phyloP scores from a whole-genome alignment of 176 grass and related monocot genomes.

The Oryza meyeriana region DNA sequence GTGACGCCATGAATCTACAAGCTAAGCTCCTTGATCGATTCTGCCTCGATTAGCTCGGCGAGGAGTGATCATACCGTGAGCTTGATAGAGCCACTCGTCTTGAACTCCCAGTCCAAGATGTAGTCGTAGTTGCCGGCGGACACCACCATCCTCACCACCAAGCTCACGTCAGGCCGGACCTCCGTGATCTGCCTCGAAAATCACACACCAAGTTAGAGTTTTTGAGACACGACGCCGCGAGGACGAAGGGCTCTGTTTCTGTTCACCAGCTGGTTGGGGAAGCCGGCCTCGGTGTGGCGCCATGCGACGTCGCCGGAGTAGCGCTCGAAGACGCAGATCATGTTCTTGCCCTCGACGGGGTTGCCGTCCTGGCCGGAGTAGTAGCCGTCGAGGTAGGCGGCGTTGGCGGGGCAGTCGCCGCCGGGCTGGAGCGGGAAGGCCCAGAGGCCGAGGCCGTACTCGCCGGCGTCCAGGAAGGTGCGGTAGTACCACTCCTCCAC shows the following conservation, averaged over 20 bases:
- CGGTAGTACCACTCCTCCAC: conserved; percentile 84
- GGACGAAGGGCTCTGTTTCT: neutral
- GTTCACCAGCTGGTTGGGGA: conserved; percentile 48
- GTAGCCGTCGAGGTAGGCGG: conserved; percentile 58
- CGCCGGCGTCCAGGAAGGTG: conserved; percentile 74
- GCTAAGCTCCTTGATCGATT: neutral
- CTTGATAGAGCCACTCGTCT: conserved; percentile 67
- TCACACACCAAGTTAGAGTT: neutral
- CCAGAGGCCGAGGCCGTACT: conserved; percentile 59
- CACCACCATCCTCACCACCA: conserved; percentile 77
- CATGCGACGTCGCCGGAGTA: conserved; percentile 64
- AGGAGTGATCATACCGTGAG: conserved; percentile 37
- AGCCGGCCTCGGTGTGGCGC: conserved; percentile 72
- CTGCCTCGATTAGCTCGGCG: neutral
- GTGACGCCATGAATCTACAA: neutral
- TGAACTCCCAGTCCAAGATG: conserved; percentile 88
- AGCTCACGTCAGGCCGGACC: conserved; percentile 66
- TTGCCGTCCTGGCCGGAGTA: conserved; percentile 50
- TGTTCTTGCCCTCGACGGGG: conserved; percentile 40
- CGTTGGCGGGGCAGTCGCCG: conserved; percentile 59
- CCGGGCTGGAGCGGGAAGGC: conserved; percentile 47
- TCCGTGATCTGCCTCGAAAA: conserved; percentile 54
- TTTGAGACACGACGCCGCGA: neutral
- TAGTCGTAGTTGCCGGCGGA: conserved; percentile 84
- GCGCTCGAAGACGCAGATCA: conserved; percentile 78